A percentile compares a stretch with the other conserved stretches of the same genome.
These are phyloP conservation scores for Rhodomyrtus psidioides DNA, from an alignment of 441 rosid genomes.

Conservation along the genomic window DNA sequence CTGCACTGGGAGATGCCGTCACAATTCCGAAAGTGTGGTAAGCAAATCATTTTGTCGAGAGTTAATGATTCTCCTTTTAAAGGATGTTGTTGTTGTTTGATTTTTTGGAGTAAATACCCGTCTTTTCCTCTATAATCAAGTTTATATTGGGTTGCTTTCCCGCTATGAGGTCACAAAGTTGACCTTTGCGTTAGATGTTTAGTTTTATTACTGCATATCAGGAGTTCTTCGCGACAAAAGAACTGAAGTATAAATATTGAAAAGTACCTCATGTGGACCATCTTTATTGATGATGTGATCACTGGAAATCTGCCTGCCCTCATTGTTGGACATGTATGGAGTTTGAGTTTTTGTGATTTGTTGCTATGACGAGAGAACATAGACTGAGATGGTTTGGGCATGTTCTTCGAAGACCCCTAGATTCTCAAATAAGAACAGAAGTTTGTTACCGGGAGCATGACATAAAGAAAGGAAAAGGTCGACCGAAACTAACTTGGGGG, in stretches of 20 bases:
- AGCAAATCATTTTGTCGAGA: not conserved
- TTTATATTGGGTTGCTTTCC: not conserved
- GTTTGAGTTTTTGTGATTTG: not conserved
- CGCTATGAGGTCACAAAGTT: not conserved
- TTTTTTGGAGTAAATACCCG: not conserved
- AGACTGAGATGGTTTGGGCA: too few relatives aligned
- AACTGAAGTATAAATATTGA: not conserved
- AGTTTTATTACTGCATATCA: not conserved
- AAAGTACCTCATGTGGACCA: not conserved
- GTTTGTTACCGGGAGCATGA: too few relatives aligned
- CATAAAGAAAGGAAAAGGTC: too few relatives aligned
- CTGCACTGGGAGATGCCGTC: slow-evolving; percentile 96
- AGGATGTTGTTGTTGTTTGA: not conserved
- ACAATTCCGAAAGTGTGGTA: slow-evolving; percentile 95
- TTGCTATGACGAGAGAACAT: too few relatives aligned
- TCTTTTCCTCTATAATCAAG: not conserved
- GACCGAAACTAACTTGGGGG: too few relatives aligned
- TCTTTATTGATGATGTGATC: not conserved
- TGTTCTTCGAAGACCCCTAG: too few relatives aligned
- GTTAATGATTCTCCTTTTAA: not conserved
- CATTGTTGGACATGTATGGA: not conserved
- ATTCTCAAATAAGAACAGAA: too few relatives aligned
- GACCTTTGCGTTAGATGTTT: not conserved
- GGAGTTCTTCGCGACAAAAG: not conserved
- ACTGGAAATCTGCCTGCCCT: not conserved